Evolutionary conservation across 176 grass and related monocot genomes (phyloP).

Genomic region (Aegilops bicornis): DNA sequence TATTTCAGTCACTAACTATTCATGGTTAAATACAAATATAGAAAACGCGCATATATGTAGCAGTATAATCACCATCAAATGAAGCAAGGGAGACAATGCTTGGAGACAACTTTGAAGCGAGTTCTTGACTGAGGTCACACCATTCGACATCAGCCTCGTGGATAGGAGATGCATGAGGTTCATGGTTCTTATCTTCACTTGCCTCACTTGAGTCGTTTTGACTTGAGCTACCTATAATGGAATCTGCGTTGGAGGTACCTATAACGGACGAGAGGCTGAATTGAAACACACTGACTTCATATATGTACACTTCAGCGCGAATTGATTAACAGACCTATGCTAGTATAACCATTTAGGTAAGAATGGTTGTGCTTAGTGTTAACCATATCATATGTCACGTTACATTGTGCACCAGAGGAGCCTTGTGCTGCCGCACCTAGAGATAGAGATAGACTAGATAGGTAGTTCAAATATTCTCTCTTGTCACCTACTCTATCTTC

Average conservation of each 20-base stretch:
- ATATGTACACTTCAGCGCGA: not conserved
- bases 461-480: too few species aligned
- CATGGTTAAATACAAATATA: not conserved
- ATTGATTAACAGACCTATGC: not conserved
- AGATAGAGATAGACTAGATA: too few species aligned
- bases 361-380: not conserved
- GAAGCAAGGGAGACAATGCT: not conserved
- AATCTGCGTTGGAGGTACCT: too few species aligned
- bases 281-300: too few species aligned
- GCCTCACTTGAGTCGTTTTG: too few species aligned
- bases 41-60: not conserved
- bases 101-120: not conserved
- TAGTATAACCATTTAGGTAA: not conserved
- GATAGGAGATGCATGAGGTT: not conserved
- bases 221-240: too few species aligned
- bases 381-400: too few species aligned
- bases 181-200: not conserved
- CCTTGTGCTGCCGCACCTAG: too few species aligned
- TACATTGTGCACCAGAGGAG: too few species aligned
- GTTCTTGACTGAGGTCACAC: not conserved
- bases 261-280: too few species aligned
- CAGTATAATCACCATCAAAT: conserved; percentile 5
- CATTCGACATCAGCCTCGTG: not conserved
- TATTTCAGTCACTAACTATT: conserved; percentile 2
- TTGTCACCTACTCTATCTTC: too few species aligned